Evolutionary conservation across 257 asterid genomes (phyloP).

Genomic region (Fraxinus americana): DNA sequence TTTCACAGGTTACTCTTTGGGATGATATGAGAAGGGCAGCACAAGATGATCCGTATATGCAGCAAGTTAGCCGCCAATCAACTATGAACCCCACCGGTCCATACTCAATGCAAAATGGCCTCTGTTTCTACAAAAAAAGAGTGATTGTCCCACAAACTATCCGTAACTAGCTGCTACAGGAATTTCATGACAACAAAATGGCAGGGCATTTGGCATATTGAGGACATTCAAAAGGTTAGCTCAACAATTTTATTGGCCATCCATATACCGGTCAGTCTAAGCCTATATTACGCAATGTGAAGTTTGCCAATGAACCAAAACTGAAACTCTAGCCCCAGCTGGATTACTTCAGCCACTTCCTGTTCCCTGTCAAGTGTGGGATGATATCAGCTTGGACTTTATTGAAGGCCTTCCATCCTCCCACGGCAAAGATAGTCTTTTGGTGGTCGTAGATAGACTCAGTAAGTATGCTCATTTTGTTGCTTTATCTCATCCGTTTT

Average conservation of each 20-base stretch:
- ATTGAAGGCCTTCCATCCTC: background rate
- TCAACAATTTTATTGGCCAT: background rate
- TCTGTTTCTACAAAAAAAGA: no score
- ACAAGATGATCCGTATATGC: no score
- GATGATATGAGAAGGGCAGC: background rate
- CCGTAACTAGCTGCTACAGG: background rate
- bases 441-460: background rate
- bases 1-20: background rate
- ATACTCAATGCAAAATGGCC: background rate
- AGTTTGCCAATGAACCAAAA: background rate
- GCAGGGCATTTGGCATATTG: background rate
- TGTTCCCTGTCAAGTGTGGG: background rate
- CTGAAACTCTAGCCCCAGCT: background rate
- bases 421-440: background rate
- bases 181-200: background rate
- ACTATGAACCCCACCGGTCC: background rate
- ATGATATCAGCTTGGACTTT: background rate
- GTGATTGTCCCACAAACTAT: background rate
- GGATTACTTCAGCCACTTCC: conserved; percentile 9
- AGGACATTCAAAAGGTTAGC: background rate
- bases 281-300: background rate
- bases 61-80: background rate
- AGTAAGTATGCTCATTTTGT: background rate
- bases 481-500: no score
- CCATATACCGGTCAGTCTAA: background rate